A percentile compares a stretch with the other conserved stretches of the same genome.
phyloP scores from a whole-genome alignment of 2,329 filamentous ascomycete species.

The Epichloe typhina region DNA sequence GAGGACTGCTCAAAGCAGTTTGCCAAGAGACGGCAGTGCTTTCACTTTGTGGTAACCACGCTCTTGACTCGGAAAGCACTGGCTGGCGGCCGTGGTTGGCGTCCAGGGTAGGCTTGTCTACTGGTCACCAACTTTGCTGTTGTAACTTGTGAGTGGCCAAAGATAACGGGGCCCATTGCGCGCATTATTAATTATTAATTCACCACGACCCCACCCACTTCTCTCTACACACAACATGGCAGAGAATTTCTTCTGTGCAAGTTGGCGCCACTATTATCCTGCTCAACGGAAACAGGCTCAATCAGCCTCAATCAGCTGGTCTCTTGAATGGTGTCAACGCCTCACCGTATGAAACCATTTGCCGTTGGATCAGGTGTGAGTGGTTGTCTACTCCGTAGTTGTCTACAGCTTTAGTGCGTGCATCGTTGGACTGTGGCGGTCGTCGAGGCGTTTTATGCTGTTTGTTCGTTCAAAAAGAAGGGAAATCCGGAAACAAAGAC shows the following conservation, averaged over 20 bases:
- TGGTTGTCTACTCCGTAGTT: background rate
- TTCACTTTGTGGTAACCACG: no score
- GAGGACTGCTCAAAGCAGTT: no score
- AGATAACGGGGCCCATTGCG: background rate
- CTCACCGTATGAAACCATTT: background rate
- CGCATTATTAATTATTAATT: background rate
- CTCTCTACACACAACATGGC: background rate
- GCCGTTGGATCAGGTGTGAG: background rate
- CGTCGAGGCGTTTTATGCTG: background rate
- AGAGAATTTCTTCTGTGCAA: background rate
- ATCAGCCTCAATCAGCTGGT: background rate
- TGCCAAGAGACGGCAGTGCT: no score
- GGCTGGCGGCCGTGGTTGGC: background rate
- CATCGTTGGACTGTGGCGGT: background rate
- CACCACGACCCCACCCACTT: background rate
- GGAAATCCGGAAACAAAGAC: no score
- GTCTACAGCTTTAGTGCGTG: background rate
- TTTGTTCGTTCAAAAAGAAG: background rate
- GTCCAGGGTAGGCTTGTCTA: background rate
- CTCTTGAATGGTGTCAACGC: background rate
- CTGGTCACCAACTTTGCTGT: background rate
- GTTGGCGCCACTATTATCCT: background rate
- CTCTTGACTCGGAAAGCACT: background rate
- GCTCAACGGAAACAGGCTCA: background rate
- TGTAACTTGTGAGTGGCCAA: no score